Conservation (phyloP, 441 rosid genomes). For the Mallotus japonicus region DNA sequence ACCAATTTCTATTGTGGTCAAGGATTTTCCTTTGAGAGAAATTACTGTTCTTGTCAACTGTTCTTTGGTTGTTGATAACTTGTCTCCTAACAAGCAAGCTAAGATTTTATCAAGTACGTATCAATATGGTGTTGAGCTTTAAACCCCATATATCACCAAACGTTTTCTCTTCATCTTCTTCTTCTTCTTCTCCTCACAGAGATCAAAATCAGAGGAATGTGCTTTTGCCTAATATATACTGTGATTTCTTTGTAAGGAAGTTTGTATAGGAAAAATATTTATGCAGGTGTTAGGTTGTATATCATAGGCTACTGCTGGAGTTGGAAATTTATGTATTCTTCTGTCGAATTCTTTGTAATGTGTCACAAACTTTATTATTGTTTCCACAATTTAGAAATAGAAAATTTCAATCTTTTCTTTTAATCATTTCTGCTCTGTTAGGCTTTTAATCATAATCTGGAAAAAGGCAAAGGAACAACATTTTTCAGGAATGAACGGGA, state of each 20-base stretch:
- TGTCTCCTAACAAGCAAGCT: slow-evolving; percentile 34
- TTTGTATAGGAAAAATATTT: not conserved
- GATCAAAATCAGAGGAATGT: slow-evolving; percentile 9
- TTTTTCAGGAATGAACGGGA: too few relatives aligned
- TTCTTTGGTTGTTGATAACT: slow-evolving; percentile 46
- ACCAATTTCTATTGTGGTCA: slow-evolving; percentile 38
- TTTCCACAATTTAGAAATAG: not conserved
- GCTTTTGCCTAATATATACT: not conserved
- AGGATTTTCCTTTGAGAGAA: slow-evolving; percentile 29
- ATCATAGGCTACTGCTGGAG: not conserved
- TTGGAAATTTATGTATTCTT: not conserved
- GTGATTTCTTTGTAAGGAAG: not conserved
- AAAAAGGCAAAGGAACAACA: too few relatives aligned
- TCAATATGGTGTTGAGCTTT: slow-evolving; percentile 22
- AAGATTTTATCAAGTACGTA: slow-evolving; percentile 35
- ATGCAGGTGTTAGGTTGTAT: slow-evolving; percentile 7
- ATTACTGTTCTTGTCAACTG: slow-evolving; percentile 36
- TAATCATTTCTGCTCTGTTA: too few relatives aligned
- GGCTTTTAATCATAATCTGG: not conserved
- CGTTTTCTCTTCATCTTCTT: not conserved
- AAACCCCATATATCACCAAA: slow-evolving; percentile 4
- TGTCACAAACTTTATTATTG: not conserved
- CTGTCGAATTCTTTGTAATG: not conserved
- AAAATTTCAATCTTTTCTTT: not conserved
- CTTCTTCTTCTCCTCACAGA: not conserved